Percentiles rank a stretch among this genome's conserved stretches.
Evolutionary conservation across 805 yeast genomes (phyloP).

Genomic region (Candida loeiensis): DNA sequence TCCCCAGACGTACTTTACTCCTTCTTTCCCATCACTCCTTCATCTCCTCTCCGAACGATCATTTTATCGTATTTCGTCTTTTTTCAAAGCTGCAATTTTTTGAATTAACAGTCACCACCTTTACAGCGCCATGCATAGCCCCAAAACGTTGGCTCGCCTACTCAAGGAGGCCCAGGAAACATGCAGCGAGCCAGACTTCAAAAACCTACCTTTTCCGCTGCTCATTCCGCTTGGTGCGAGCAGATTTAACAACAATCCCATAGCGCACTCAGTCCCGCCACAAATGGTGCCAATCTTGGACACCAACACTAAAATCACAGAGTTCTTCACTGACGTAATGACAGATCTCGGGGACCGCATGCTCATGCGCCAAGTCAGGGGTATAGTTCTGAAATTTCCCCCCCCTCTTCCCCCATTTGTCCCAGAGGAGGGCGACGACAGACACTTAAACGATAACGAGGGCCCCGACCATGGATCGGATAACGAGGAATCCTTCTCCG

Average conservation of each 20-base stretch:
- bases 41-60: not conserved
- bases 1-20: not conserved
- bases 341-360: slow-evolving; percentile 13
- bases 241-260: not conserved
- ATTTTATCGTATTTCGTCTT: not conserved
- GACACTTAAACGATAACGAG: slow-evolving; percentile 4
- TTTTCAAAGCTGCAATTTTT: not conserved
- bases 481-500: slow-evolving; percentile 2
- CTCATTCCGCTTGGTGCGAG: not conserved
- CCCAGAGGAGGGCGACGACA: slow-evolving; percentile 2
- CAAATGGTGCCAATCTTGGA: slow-evolving; percentile 34
- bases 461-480: not conserved
- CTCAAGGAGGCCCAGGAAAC: slow-evolving; percentile 9
- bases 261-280: slow-evolving; percentile 35
- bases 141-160: slow-evolving; percentile 13
- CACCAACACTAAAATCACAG: slow-evolving; percentile 25
- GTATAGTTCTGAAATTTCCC: slow-evolving; percentile 28
- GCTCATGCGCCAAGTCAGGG: slow-evolving; percentile 18
- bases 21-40: not conserved
- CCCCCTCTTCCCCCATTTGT: slow-evolving; percentile 39
- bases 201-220: slow-evolving; percentile 1
- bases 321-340: slow-evolving; percentile 35
- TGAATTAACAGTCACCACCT: not conserved
- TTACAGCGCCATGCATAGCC: slow-evolving; percentile 3
- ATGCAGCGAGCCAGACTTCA: not conserved